phyloP scores from a whole-genome alignment of 176 grass and related monocot genomes.

The Rhynchospora tenuis region DNA sequence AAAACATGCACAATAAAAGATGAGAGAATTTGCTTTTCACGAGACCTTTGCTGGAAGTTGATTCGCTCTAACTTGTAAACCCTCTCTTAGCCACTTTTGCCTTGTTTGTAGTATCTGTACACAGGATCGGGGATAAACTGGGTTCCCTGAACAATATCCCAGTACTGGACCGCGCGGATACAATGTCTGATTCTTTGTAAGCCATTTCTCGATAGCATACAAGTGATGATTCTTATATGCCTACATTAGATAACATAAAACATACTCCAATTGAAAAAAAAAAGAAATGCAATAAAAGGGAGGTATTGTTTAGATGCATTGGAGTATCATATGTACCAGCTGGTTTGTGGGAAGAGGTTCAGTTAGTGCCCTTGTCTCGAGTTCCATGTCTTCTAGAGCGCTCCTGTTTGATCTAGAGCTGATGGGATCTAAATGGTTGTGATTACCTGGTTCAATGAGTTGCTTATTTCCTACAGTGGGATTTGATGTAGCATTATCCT shows the following conservation, averaged over 20 bases:
- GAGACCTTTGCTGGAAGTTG: constrained; percentile 71
- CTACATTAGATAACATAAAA: constrained; percentile 36
- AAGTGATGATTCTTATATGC: constrained; percentile 86
- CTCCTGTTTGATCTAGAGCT: constrained; percentile 19
- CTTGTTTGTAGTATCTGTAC: constrained; percentile 80
- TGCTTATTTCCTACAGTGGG: neutral
- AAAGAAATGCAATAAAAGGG: neutral
- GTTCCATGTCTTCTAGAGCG: constrained; percentile 77
- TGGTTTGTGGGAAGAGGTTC: constrained; percentile 96
- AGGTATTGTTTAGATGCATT: neutral
- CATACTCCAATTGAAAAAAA: neutral
- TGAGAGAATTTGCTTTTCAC: neutral
- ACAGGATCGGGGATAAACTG: constrained; percentile 81
- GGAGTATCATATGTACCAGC: constrained; percentile 39
- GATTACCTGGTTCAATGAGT: neutral
- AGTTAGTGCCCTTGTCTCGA: constrained; percentile 77
- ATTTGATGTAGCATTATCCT: constrained; percentile 17
- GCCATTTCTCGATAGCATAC: constrained; percentile 87
- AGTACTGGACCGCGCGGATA: constrained; percentile 78
- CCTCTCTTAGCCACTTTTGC: constrained; percentile 74
- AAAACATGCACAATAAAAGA: neutral
- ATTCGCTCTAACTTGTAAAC: constrained; percentile 75
- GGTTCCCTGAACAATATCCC: constrained; percentile 78
- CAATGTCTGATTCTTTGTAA: constrained; percentile 84
- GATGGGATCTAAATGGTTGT: neutral